Base-by-base conservation (phyloP, 331 rosid genomes). In the Acacia pycnantha region DNA sequence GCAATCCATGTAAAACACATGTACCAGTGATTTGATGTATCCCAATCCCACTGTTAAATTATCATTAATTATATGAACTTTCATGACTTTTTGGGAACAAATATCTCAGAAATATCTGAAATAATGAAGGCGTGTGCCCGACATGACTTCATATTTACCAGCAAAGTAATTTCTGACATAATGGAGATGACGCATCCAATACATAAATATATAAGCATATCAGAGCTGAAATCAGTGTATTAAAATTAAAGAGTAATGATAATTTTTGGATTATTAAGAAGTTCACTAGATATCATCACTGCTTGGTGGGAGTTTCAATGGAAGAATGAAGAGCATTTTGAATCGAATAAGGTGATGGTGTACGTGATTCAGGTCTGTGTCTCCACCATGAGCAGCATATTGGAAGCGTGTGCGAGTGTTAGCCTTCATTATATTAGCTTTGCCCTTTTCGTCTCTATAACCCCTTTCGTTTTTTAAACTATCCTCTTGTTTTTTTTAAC, bases 1-100 rank as follows among this genome's bases (percentile, higher is more conserved):
- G 13, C 12, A 9, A 66, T 68, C 47, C 82, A 77, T 80, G 82
- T 37, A 73, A 69, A 69, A 69, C 74, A 40, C 74, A n/a, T 69
- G 44, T 33, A 8, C 71, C 0, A 43, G 64, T 56, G 66, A 24
- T 6, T 26, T 61, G 68, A 61, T 61, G 6, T 37, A 37, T 37
- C 41, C 41, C 41, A 6, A 12, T 61, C 5, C 19, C 7, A 56
- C 10, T 5, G 9, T 64, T 16, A 15, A 4, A 16, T 21, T 9
- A 66, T 35, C 12, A 33, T 66, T 33, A 65, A 7, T 2, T 43
- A 33, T 35, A 19, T 67, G 24, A 67, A 24, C 11, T 31, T 21
- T 67, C 75, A 19, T 6, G 6, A 26, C 40, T 66, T 31, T 48
- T 41, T 35, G 2, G 35, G 56, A 62, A 67, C 81, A 31, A 44